Conservation (phyloP, 2,329 filamentous ascomycete species). For the Emmonsia crescens region DNA sequence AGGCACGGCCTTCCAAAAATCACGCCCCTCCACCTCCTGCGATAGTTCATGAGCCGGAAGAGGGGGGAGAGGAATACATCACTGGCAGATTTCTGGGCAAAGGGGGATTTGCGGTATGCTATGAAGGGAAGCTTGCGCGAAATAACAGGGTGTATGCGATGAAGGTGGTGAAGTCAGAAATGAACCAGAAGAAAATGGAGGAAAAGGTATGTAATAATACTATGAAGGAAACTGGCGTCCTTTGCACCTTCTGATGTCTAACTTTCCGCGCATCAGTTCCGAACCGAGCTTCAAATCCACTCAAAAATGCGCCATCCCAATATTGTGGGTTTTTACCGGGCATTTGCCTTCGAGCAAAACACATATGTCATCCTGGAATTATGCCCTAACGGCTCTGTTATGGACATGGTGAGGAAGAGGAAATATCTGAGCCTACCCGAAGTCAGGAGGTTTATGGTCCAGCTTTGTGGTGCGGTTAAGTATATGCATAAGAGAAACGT, state of each 20-base stretch:
- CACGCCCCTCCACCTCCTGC: slow-evolving; percentile 38
- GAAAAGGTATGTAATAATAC: slow-evolving; percentile 33
- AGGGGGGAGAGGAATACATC: slow-evolving; percentile 35
- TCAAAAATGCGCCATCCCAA: slow-evolving; percentile 95
- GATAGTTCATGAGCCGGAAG: slow-evolving; percentile 35
- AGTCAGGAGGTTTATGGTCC: slow-evolving; percentile 84
- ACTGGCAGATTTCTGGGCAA: slow-evolving; percentile 39
- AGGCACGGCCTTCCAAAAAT: slow-evolving; percentile 28
- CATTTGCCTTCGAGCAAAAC: slow-evolving; percentile 78
- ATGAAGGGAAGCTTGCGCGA: slow-evolving; percentile 35
- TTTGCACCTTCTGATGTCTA: slow-evolving; percentile 5
- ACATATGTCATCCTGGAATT: slow-evolving; percentile 93
- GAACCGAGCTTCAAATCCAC: slow-evolving; percentile 87
- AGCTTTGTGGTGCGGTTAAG: slow-evolving; percentile 93
- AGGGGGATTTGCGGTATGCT: slow-evolving; percentile 42
- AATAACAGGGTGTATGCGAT: slow-evolving; percentile 39
- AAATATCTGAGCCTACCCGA: slow-evolving; percentile 88
- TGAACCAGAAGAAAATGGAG: slow-evolving; percentile 41
- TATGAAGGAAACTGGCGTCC: not conserved
- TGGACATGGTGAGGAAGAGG: slow-evolving; percentile 93
- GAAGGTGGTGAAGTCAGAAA: slow-evolving; percentile 41
- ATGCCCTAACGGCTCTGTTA: slow-evolving; percentile 89
- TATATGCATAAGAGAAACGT: slow-evolving; percentile 95
- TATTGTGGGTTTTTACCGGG: slow-evolving; percentile 89
- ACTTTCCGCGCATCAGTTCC: slow-evolving; percentile 41